phyloP scores from a whole-genome alignment of 345 rosid genomes.

The Bretschneidera sinensis region DNA sequence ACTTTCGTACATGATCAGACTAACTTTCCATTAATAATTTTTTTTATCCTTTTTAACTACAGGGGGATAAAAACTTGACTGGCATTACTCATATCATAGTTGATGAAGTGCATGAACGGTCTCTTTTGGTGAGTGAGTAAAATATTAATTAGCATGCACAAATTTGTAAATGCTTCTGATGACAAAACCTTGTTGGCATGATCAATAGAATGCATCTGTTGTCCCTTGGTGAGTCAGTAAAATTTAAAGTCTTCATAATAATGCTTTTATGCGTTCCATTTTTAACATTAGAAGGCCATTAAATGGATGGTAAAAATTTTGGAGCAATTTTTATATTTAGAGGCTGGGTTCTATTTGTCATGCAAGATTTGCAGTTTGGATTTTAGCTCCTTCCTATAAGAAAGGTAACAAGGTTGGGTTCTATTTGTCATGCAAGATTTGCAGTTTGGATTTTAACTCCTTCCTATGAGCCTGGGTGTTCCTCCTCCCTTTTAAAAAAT shows the following conservation, averaged over 20 bases:
- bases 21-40: neutral
- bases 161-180: neutral
- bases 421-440: too few relatives aligned
- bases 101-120: slow-evolving; percentile 97
- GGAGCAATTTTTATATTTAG: too few relatives aligned
- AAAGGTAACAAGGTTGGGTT: neutral
- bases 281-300: neutral
- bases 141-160: neutral
- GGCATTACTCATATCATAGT: slow-evolving; percentile 82
- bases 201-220: too few relatives aligned
- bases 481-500: too few relatives aligned
- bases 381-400: too few relatives aligned
- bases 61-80: slow-evolving; percentile 73
- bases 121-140: slow-evolving; percentile 64
- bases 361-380: too few relatives aligned
- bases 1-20: too few relatives aligned
- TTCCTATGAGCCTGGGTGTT: too few relatives aligned
- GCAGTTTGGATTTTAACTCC: too few relatives aligned
- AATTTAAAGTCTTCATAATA: too few relatives aligned
- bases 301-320: neutral
- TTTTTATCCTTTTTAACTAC: slow-evolving; percentile 14
- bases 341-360: neutral
- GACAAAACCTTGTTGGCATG: neutral
- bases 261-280: neutral
- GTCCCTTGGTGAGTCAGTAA: too few relatives aligned